Percentiles rank a stretch among this genome's conserved stretches.
Evolutionary conservation across 2,329 filamentous ascomycete genomes (phyloP).

Genomic region (Nothophoma quercina): DNA sequence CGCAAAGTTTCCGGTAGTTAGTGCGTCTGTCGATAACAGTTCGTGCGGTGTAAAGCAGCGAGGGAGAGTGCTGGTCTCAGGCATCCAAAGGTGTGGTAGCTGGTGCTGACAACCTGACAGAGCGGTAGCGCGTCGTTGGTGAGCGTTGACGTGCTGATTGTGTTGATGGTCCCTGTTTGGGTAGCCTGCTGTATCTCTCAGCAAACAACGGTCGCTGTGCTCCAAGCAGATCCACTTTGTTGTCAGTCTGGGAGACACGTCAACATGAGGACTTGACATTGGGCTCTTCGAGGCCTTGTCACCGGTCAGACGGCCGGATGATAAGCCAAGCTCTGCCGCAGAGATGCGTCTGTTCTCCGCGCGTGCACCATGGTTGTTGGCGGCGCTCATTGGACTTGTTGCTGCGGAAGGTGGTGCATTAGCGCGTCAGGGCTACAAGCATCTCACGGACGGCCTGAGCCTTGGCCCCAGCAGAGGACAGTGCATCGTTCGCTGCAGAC

Average conservation of each 20-base stretch:
- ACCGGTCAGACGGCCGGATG: slow-evolving; percentile 11
- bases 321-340: slow-evolving; percentile 10
- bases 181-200: background rate
- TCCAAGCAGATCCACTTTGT: slow-evolving; percentile 6
- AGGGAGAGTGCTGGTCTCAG: background rate
- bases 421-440: slow-evolving; percentile 13
- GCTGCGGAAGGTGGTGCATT: slow-evolving; percentile 11
- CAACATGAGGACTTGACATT: slow-evolving; percentile 6
- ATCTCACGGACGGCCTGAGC: slow-evolving; percentile 13
- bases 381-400: slow-evolving; percentile 8
- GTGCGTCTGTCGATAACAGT: no score
- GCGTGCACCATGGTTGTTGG: slow-evolving; percentile 15
- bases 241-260: slow-evolving; percentile 12
- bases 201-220: background rate
- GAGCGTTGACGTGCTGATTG: background rate
- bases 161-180: background rate
- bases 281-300: slow-evolving; percentile 11
- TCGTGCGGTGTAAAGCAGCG: background rate
- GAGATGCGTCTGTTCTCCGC: slow-evolving; percentile 17
- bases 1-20: background rate
- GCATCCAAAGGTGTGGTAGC: slow-evolving; percentile 8
- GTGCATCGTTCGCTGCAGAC: slow-evolving; percentile 18
- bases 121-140: slow-evolving; percentile 5
- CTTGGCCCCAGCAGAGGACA: slow-evolving; percentile 8
- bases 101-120: slow-evolving; percentile 10